Evolutionary conservation across 2,329 filamentous ascomycete species (phyloP), one percentile per base, ranked within the genome.

Genomic region (Monosporascus sp.): DNA sequence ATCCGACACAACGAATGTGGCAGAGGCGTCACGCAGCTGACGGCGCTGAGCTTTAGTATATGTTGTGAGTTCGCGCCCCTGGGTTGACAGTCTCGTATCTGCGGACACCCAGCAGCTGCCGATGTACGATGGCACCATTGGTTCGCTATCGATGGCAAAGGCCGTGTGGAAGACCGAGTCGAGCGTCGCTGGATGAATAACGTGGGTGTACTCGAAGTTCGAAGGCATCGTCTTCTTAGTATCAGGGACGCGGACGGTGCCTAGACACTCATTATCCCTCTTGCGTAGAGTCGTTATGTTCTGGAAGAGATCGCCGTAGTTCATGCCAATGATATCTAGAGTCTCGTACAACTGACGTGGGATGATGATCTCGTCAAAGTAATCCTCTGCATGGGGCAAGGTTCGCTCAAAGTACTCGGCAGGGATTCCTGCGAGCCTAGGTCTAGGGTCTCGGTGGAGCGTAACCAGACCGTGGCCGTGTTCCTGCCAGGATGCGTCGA

Each of bases 141-240:
- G 70, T 9, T 67, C 65, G 3, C 69, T 66, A 5, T 73, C 68
- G 3, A 80, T 66, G 6, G 72, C 70, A 49, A 83, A 75, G 1
- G 78, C 68, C 0, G 73, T 72, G 51, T 84, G 81, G 24, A 84
- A 74, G 63, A 83, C 75, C 3, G 76, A 67, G 57, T 84, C 81
- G 14, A 84, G 68, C 0, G 80, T 82, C 4, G 77, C 74, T 0
- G 81, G 81, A 56, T 84, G 81, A n/a, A 84, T 73, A 5, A 82
- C 52, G 56, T 82, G 78, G 3, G 74, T 69, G 54, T 74, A 82
- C 60, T 83, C 80, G 50, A 76, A 81, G 15, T 72, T 65, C 39
- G 69, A 69, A 0, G 80, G 80, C 80, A 83, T 83, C 45, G 68
- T 72, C 3, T 73, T 67, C 57, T 67, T 74, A 2, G 79, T 83